Conservation (phyloP, 805 yeast species). For the Diddensiella transvaalensis region DNA sequence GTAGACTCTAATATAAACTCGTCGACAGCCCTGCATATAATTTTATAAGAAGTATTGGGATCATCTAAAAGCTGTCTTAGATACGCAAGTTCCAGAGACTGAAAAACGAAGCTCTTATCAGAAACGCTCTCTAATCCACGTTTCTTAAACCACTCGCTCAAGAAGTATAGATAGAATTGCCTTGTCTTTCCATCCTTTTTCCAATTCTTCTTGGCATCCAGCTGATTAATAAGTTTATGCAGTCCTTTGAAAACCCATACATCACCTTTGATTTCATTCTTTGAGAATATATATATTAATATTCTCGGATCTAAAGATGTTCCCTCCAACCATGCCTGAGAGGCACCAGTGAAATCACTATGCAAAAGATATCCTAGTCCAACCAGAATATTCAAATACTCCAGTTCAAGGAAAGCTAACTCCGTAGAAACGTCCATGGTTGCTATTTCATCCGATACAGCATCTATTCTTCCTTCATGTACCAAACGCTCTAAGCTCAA, state of each 20-base stretch:
- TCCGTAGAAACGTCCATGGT: constrained; percentile 34
- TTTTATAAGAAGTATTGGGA: constrained; percentile 23
- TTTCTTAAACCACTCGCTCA: constrained; percentile 30
- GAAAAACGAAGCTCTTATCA: constrained; percentile 28
- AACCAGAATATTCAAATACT: constrained; percentile 38
- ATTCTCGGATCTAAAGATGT: constrained; percentile 34
- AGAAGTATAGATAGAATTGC: constrained; percentile 15
- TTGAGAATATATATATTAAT: constrained; percentile 30
- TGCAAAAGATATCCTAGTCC: constrained; percentile 32
- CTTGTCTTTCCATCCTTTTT: not conserved
- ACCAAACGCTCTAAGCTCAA: constrained; percentile 28
- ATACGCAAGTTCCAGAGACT: constrained; percentile 32
- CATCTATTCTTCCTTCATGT: constrained; percentile 22
- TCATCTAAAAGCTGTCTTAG: constrained; percentile 24
- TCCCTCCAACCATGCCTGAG: constrained; percentile 37
- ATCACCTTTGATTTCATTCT: constrained; percentile 24
- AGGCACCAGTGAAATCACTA: constrained; percentile 25
- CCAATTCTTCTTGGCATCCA: constrained; percentile 6
- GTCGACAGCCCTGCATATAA: constrained; percentile 26
- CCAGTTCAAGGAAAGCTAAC: constrained; percentile 36
- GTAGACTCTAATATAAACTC: constrained; percentile 25
- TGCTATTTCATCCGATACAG: constrained; percentile 28
- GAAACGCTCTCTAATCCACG: constrained; percentile 29
- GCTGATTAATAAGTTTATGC: not conserved
- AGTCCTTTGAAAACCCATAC: constrained; percentile 33